phyloP scores from a whole-genome alignment of 73 alveolate species.

The Effrenium voratum region DNA sequence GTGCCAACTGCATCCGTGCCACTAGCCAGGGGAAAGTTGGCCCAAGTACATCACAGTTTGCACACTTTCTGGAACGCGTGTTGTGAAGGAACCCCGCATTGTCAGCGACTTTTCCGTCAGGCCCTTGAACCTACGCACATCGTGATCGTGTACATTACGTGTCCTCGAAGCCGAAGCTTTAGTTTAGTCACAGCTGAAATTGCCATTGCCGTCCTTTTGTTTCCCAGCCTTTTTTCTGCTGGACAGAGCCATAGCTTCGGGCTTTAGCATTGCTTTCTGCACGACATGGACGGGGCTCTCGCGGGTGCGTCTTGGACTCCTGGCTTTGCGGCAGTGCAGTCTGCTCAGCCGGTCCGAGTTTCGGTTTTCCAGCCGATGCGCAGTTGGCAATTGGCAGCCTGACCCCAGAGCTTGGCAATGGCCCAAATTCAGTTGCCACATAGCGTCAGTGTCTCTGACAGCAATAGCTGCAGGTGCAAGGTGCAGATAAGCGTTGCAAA shows the following conservation, averaged over 20 bases:
- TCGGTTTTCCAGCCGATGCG: conserved; percentile 44
- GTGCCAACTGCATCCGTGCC: too few species aligned
- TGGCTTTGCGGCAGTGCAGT: conserved; percentile 31
- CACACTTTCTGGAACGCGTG: too few species aligned
- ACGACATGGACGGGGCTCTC: too few species aligned
- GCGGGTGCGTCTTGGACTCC: not conserved
- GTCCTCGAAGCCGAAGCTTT: too few species aligned
- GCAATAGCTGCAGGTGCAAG: conserved; percentile 45
- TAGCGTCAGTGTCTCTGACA: conserved; percentile 45
- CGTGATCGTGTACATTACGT: too few species aligned
- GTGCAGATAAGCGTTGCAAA: conserved; percentile 3
- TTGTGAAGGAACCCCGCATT: too few species aligned
- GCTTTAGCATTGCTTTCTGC: not conserved
- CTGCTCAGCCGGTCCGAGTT: not conserved
- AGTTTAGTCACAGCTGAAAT: not conserved
- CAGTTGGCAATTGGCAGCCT: conserved; percentile 45
- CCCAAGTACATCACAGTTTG: too few species aligned
- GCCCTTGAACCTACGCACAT: too few species aligned
- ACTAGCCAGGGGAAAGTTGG: too few species aligned
- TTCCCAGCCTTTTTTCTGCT: not conserved
- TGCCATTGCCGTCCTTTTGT: not conserved
- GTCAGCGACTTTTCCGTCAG: too few species aligned
- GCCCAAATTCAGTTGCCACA: conserved; percentile 31
- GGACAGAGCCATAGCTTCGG: not conserved
- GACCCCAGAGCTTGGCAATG: conserved; percentile 61